Percentiles rank a stretch among this genome's conserved stretches.
Evolutionary conservation across 768 basidiomycete genomes (phyloP).

Genomic region (Cystofilobasidium macerans): DNA sequence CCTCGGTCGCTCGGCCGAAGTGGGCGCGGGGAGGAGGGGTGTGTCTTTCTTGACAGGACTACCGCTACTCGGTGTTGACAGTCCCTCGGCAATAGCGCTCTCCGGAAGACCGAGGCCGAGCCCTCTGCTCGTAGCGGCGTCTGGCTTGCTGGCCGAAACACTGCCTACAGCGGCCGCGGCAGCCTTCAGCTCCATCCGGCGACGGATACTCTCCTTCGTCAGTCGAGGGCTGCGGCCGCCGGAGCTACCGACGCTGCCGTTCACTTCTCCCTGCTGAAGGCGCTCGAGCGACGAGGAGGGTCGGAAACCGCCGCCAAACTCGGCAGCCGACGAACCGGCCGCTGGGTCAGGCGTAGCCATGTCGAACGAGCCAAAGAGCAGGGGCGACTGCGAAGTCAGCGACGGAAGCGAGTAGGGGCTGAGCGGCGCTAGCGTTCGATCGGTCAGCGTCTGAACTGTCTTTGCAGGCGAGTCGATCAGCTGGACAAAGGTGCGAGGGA

Average conservation of each 20-base stretch:
- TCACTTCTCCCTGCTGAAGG: slow-evolving; percentile 1
- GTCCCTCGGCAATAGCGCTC: background rate
- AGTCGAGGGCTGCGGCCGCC: slow-evolving; percentile 15
- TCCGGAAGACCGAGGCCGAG: background rate
- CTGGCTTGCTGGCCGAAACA: too few relatives aligned
- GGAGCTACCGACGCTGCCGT: slow-evolving; percentile 12
- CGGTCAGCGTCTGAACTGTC: background rate
- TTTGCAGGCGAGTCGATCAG: background rate
- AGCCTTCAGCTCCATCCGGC: slow-evolving; percentile 15
- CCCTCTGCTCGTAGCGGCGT: background rate
- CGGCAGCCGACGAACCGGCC: background rate
- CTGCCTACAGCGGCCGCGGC: background rate
- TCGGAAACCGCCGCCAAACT: slow-evolving; percentile 18
- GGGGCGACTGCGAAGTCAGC: background rate
- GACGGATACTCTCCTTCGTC: slow-evolving; percentile 23
- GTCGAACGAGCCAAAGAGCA: background rate
- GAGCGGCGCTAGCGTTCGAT: background rate
- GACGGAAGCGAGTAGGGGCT: slow-evolving; percentile 7
- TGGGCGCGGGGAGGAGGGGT: slow-evolving; percentile 3
- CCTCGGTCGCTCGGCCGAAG: background rate
- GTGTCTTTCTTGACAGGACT: slow-evolving; percentile 12
- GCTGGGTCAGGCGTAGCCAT: background rate
- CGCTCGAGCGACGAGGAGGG: slow-evolving; percentile 22
- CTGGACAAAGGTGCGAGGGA: background rate
- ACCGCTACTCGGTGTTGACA: background rate